Evolutionary conservation across 768 basidiomycete genomes (phyloP).

Genomic region (Hericium erinaceus): DNA sequence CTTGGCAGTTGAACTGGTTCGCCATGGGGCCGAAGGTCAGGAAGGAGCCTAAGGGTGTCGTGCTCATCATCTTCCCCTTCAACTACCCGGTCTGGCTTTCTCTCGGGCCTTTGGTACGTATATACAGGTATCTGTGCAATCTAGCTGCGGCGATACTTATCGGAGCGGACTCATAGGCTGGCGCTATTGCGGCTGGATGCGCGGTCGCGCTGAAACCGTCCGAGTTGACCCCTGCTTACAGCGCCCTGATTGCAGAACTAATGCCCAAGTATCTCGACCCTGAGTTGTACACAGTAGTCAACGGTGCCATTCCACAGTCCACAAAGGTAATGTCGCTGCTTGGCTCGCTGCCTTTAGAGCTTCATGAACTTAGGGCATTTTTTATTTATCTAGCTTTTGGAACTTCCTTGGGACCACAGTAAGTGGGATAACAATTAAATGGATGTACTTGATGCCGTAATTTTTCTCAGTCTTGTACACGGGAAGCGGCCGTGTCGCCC

Average conservation of each 20-base stretch:
- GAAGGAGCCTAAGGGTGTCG: constrained; percentile 72
- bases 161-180: constrained; percentile 10
- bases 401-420: constrained; percentile 62
- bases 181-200: constrained; percentile 31
- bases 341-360: background rate
- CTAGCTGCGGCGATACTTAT: background rate
- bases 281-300: constrained; percentile 22
- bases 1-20: constrained; percentile 46
- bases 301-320: constrained; percentile 25
- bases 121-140: too few relatives aligned
- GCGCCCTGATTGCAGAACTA: constrained; percentile 19
- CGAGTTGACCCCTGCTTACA: constrained; percentile 22
- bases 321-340: constrained; percentile 15
- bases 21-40: constrained; percentile 54
- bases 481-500: constrained; percentile 47
- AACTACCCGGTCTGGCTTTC: constrained; percentile 64
- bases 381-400: constrained; percentile 42
- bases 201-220: constrained; percentile 28
- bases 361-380: background rate
- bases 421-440: constrained; percentile 16
- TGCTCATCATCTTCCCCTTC: constrained; percentile 64
- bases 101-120: constrained; percentile 49
- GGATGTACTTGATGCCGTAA: constrained; percentile 5
- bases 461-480: constrained; percentile 51
- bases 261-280: constrained; percentile 26